Percentiles rank a stretch among this genome's conserved stretches.
Evolutionary conservation across 2,329 filamentous ascomycete species (phyloP).

Genomic region (Fusarium duplospermum): DNA sequence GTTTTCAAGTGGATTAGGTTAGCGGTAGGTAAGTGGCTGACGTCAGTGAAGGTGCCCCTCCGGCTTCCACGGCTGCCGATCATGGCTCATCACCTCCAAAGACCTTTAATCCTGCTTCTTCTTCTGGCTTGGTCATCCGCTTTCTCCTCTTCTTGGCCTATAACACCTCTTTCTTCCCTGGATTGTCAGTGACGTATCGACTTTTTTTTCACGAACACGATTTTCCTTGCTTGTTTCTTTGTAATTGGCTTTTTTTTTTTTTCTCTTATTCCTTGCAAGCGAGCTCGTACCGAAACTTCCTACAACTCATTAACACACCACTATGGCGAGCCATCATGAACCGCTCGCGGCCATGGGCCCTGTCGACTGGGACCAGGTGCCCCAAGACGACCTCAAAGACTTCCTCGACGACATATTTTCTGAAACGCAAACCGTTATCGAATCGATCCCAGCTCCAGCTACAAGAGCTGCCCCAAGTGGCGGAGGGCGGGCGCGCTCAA

Average conservation of each 20-base stretch:
- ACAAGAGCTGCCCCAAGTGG: slow-evolving; percentile 53
- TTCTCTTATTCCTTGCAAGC: not conserved
- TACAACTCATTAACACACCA: not conserved
- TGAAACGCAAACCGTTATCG: slow-evolving; percentile 76
- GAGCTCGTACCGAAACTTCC: not conserved
- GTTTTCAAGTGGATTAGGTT: not conserved
- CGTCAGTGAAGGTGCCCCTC: slow-evolving; percentile 27
- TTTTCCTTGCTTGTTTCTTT: slow-evolving; percentile 10
- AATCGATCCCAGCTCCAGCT: slow-evolving; percentile 73
- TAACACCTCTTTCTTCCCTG: slow-evolving; percentile 10
- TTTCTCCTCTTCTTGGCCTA: slow-evolving; percentile 15
- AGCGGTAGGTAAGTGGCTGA: slow-evolving; percentile 15
- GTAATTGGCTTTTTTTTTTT: not conserved
- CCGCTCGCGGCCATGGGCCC: slow-evolving; percentile 68
- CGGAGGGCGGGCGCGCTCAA: slow-evolving; percentile 63
- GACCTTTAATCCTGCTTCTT: slow-evolving; percentile 16
- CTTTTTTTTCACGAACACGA: not conserved
- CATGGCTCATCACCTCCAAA: slow-evolving; percentile 21
- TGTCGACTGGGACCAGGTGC: slow-evolving; percentile 62
- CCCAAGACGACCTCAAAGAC: slow-evolving; percentile 60
- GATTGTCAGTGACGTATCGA: slow-evolving; percentile 29
- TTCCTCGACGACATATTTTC: slow-evolving; percentile 72
- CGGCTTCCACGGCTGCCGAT: slow-evolving; percentile 35
- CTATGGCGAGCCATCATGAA: slow-evolving; percentile 69
- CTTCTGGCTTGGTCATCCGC: slow-evolving; percentile 14